Base-by-base conservation (phyloP, 345 rosid species). In the Eucalyptus rudis region DNA sequence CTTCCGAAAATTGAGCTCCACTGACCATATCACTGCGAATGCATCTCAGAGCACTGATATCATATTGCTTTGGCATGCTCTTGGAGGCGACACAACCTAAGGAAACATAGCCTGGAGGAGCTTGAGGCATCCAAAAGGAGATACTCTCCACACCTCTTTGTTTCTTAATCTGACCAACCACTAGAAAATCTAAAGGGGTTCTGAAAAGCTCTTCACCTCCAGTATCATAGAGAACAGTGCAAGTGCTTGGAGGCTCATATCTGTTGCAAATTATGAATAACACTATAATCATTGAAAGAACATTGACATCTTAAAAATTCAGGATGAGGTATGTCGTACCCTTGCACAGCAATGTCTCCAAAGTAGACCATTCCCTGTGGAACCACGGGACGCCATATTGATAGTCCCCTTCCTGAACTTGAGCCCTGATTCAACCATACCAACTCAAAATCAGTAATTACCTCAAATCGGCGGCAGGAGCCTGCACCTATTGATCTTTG, bases 51-150 rank as follows among this genome's bases (percentile, higher is more conserved):
- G 91, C 92, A 88, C 92, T 89, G 88, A 96, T 92, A 89, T 96
- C 97, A 64, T 88, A 25, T 87, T 92, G 93, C 91, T 96, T 97
- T 22, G 97, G 97, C 49, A 96, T 58, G 89, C 96, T 95, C 94
- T 94, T 96, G 90, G 93, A 94, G 88, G 97, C 98, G 87, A 98
- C 89, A 91, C 97, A 98, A 68, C 99, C 99, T 90, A 98, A 93
- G 54, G 99, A 94, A 92, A 98, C 97, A 92, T 95, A 98, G 45
- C 99, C 98, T 16, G 98, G 97, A 49, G 99, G 99, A 81, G 99
- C 96, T 92, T 94, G 97, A 90, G 98, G 99, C 95, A 97, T 93
- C 98, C 98, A 98, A 91, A 98, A 98, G 52, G 97, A 94, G 88
- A 97, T 93, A 91, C 89, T 94, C 71, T 97, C 99, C 92, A 95